A percentile compares a stretch with the other conserved stretches of the same genome.
These are phyloP conservation scores for Arthrobotrys musiformis DNA, from an alignment of 2,329 filamentous ascomycete genomes.

Conservation along the genomic window DNA sequence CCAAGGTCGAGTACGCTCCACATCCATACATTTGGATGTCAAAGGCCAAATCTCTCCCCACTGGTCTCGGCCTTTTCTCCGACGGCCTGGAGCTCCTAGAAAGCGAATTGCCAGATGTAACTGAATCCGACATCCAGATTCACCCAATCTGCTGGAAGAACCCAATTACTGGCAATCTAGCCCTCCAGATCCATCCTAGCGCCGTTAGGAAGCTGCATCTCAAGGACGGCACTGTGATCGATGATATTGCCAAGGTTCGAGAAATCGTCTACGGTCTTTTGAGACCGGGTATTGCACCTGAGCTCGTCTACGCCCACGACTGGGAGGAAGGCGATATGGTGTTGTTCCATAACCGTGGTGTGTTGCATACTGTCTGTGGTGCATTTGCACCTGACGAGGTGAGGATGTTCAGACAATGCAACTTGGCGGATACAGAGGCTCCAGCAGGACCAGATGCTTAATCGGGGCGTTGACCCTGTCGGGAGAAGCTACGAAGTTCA, in stretches of 20 bases:
- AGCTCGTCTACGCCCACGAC: slow-evolving; percentile 77
- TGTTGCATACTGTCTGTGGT: slow-evolving; percentile 79
- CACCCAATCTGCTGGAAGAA: slow-evolving; percentile 83
- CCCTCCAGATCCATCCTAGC: slow-evolving; percentile 78
- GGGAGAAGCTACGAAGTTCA: background rate
- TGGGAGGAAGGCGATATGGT: slow-evolving; percentile 82
- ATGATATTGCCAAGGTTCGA: slow-evolving; percentile 73
- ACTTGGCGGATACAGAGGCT: slow-evolving; percentile 74
- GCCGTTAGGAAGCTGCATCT: slow-evolving; percentile 76
- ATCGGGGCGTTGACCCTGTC: background rate
- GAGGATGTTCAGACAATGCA: slow-evolving; percentile 80
- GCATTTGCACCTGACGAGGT: slow-evolving; percentile 79
- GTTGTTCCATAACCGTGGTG: slow-evolving; percentile 80
- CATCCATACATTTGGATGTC: slow-evolving; percentile 88
- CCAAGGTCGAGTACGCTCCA: slow-evolving; percentile 78
- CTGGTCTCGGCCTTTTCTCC: slow-evolving; percentile 77
- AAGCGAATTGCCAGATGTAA: slow-evolving; percentile 72
- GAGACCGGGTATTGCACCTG: slow-evolving; percentile 76
- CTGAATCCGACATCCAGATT: slow-evolving; percentile 74
- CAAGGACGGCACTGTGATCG: slow-evolving; percentile 74
- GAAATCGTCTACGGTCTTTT: slow-evolving; percentile 78
- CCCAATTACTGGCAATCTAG: slow-evolving; percentile 74
- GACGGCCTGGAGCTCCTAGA: slow-evolving; percentile 72
- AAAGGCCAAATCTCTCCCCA: slow-evolving; percentile 72
- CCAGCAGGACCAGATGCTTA: slow-evolving; percentile 66